Evolutionary conservation across 371 early-diverging fungal genomes (phyloP), one percentile per base, ranked within the genome.

Genomic region (Globomyces sp.): DNA sequence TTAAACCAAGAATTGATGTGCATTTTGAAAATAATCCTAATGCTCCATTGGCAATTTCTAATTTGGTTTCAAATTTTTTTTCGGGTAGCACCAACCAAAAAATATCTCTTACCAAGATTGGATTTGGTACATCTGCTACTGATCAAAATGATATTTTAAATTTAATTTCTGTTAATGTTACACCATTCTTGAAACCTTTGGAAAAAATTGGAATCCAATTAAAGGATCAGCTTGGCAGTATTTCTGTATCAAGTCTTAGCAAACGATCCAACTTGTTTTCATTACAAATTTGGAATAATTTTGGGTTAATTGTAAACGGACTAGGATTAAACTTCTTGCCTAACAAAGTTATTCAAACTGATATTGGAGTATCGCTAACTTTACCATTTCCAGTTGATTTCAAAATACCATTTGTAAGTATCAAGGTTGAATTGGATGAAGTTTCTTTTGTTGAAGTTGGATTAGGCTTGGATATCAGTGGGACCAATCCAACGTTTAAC

Each of bases 321-420:
- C 42, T 46, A 1, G 64, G 42, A 6, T 52, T 70, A n/a, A 55
- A 13, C 6, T 71, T 75, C 67, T 13, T 44, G 11, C 61, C 72
- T 3, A 24, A 11, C 1, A 49, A 61, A 34, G 50, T 65, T 24
- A 62, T 75, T 58, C n/a, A 39, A 4, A 42, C 45, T 5, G 42
- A 52, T 39, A 63, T 63, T 63, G 53, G 39, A 3, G 66, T 52
- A 2, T 60, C 66, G 39, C 57, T 75, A 8, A 42, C 58, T 51
- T 64, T 72, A 41, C 65, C 68, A 10, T 63, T 63, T 49, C 63
- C 63, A 24, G 63, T 75, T 43, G 60, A 51, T 0, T 62, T 72
- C 45, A 68, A 75, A 43, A 46, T 75, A 10, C 75, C 75, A 3
- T 75, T 65, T 55, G 44, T 75, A 34, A 64, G 47, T 3, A 64